Evolutionary conservation across 2,329 filamentous ascomycete genomes (phyloP).

Genomic region (Xylogone sp.): DNA sequence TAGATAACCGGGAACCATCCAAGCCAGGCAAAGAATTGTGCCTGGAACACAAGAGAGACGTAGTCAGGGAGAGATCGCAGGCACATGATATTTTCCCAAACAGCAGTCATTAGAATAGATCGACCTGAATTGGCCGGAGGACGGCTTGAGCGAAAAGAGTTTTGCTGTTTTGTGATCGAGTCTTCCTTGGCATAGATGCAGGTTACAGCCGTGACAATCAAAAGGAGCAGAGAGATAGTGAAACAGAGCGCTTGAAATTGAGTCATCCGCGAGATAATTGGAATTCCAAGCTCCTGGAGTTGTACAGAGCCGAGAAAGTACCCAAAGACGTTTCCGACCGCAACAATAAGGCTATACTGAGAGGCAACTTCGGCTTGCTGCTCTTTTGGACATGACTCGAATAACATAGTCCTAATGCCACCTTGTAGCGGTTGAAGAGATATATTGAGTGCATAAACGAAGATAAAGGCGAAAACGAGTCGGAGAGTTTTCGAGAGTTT

Average conservation of each 20-base stretch:
- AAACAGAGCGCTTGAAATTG: constrained; percentile 21
- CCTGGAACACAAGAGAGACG: constrained; percentile 15
- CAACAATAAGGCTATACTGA: constrained; percentile 24
- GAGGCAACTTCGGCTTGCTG: constrained; percentile 28
- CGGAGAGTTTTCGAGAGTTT: background rate
- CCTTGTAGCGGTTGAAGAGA: constrained; percentile 30
- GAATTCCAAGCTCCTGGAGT: constrained; percentile 12
- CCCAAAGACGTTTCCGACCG: constrained; percentile 27
- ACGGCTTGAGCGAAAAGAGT: too few relatives aligned
- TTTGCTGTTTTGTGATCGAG: background rate
- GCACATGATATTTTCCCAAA: background rate
- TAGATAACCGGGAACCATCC: constrained; percentile 33
- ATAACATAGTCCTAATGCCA: constrained; percentile 27
- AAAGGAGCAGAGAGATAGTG: constrained; percentile 14
- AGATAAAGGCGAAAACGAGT: constrained; percentile 14
- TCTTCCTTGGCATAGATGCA: constrained; percentile 7
- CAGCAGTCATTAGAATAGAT: background rate
- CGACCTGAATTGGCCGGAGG: background rate
- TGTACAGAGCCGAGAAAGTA: constrained; percentile 22
- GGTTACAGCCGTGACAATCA: constrained; percentile 7
- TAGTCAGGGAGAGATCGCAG: background rate
- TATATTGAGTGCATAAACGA: constrained; percentile 25
- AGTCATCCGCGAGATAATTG: constrained; percentile 9
- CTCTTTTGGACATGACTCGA: constrained; percentile 26
- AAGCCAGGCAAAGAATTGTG: constrained; percentile 29